Conservation (phyloP, 2,329 filamentous ascomycete genomes). For the Claviceps fusiformis region DNA sequence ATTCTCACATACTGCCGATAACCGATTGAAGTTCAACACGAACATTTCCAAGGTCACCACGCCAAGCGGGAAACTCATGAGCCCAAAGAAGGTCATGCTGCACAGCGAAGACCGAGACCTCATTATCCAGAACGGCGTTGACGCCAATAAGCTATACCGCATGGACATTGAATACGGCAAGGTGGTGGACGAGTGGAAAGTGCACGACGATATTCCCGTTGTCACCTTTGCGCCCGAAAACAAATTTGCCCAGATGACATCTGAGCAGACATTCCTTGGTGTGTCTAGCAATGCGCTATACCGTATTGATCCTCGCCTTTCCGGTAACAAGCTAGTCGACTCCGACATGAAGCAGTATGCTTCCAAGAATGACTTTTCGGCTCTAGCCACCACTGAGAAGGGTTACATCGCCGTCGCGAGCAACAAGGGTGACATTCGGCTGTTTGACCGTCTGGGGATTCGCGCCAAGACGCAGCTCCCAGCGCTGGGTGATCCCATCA, state of each 20-base stretch:
- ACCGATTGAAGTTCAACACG: conserved; percentile 88
- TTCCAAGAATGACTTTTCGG: conserved; percentile 95
- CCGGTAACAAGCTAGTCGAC: conserved; percentile 87
- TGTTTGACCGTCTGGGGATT: conserved; percentile 92
- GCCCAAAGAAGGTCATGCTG: conserved; percentile 92
- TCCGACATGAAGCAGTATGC: conserved; percentile 87
- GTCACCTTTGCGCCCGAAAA: conserved; percentile 87
- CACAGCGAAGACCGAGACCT: conserved; percentile 83
- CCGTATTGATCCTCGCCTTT: conserved; percentile 79
- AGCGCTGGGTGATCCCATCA: conserved; percentile 85
- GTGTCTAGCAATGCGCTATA: conserved; percentile 87
- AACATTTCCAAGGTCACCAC: conserved; percentile 95
- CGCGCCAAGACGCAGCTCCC: conserved; percentile 96
- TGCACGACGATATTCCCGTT: conserved; percentile 91
- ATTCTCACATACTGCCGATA: conserved; percentile 90
- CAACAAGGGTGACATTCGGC: conserved; percentile 92
- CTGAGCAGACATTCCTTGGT: conserved; percentile 88
- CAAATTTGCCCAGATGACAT: conserved; percentile 97
- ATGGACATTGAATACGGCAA: conserved; percentile 99
- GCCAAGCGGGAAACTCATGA: conserved; percentile 74
- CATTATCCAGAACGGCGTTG: conserved; percentile 69
- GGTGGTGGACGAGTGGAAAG: conserved; percentile 96
- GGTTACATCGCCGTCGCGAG: conserved; percentile 94
- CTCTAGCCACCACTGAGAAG: conserved; percentile 87
- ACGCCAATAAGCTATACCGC: conserved; percentile 83